Percentiles rank a stretch among this genome's conserved stretches.
These are phyloP conservation scores for Trichaptum fuscoviolaceum DNA, from an alignment of 768 basidiomycete species.

Conservation along the genomic window DNA sequence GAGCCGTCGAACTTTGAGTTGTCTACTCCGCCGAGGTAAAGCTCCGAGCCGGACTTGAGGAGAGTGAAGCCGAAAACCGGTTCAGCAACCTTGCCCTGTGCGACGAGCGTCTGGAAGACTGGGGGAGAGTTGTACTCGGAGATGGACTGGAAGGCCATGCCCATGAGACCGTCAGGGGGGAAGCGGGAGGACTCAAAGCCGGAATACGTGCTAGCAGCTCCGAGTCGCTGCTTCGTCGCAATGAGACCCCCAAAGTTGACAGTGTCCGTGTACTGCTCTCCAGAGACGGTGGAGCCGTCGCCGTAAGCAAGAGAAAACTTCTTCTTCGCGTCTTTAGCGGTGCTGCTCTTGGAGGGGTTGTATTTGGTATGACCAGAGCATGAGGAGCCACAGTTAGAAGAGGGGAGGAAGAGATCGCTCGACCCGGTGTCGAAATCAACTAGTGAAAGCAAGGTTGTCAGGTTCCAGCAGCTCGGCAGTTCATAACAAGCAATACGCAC, in stretches of 20 bases:
- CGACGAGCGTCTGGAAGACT: conserved; percentile 41
- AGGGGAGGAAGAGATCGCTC: conserved; percentile 5
- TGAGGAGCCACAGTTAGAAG: conserved; percentile 10
- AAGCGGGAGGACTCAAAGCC: conserved; percentile 13
- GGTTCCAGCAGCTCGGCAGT: too few species aligned
- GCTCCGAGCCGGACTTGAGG: conserved; percentile 11
- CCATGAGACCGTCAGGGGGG: conserved; percentile 28
- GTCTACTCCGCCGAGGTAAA: conserved; percentile 24
- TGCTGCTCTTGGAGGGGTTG: conserved; percentile 27
- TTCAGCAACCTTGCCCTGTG: conserved; percentile 27
- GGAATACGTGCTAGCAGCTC: conserved; percentile 23
- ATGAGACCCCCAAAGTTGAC: conserved; percentile 30
- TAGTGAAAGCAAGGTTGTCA: neutral
- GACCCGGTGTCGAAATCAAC: conserved; percentile 12
- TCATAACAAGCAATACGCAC: neutral
- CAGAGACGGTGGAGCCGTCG: conserved; percentile 36
- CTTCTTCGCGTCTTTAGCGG: conserved; percentile 20
- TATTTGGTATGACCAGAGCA: conserved; percentile 32
- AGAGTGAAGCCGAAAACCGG: conserved; percentile 47
- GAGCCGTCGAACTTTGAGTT: conserved; percentile 18
- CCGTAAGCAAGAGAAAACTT: conserved; percentile 36
- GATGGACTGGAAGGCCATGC: conserved; percentile 39
- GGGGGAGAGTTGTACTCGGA: conserved; percentile 31
- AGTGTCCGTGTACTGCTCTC: conserved; percentile 35
- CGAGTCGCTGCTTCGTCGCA: conserved; percentile 22